Base-by-base conservation (phyloP, 768 basidiomycete species). In the Leccinum arenicola region DNA sequence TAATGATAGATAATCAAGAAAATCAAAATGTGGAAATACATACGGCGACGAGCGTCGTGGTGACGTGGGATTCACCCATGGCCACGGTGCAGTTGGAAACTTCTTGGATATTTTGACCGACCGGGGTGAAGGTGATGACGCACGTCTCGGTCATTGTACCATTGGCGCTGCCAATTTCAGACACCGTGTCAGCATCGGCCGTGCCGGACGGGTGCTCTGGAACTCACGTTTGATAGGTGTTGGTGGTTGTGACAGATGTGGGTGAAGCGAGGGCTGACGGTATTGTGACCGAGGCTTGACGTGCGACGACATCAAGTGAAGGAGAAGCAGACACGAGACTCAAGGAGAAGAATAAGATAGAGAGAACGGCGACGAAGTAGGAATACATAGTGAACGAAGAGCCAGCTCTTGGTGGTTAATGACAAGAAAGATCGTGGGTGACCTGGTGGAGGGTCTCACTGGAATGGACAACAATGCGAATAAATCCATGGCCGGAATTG, bases 71-170 rank as follows among this genome's bases (percentile, higher is more conserved):
- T 15, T 45, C 50, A 3, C 62, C 66, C 64, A 75, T 68, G 45
- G 74, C 60, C 21, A 82, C 57, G 25, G 78, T 81, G 66, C 87
- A 88, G 31, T 75, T 78, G 63, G 74, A 75, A 51, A 85, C 80
- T 64, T 86, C 80, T 64, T 78, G 73, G 21, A 86, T 75, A 14
- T 77, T 78, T n/a, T 78, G 64, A 17, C 85, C 86, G 62, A 79
- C 73, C 4, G 70, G 85, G 4, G 81, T 85, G 50, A 87, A 75
- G 10, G 82, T 81, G 51, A 84, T 73, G 10, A 79, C 75, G 68
- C 87, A 89, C n/a, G 79, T 84, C 74, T 84, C 77, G 45, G 76
- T 82, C 70, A 84, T 73, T 29, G 72, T 69, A 17, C 86, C 86
- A 57, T 77, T 74, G 49, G 77, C 57, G 54, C 85, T 86, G 60